phyloP scores from a whole-genome alignment of 495 filamentous ascomycete genomes.

The Rhizodiscina lignyota region DNA sequence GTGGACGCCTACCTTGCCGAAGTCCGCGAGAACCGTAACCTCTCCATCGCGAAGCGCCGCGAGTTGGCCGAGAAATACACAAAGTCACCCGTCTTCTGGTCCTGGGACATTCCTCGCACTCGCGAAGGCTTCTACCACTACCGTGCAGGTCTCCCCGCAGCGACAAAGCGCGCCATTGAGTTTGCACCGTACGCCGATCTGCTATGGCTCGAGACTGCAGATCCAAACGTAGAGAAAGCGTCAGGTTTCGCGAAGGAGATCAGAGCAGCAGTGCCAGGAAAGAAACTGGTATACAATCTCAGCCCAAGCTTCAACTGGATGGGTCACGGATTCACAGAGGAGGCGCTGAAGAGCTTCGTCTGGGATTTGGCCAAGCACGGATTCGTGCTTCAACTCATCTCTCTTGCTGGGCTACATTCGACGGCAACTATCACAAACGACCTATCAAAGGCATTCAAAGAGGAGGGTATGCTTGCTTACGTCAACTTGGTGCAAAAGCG shows the following conservation, averaged over 20 bases:
- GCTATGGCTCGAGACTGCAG: conserved; percentile 91
- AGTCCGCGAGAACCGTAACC: conserved; percentile 45
- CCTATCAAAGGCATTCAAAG: conserved; percentile 66
- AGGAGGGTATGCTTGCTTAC: conserved; percentile 89
- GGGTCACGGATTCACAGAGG: conserved; percentile 74
- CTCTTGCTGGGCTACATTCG: conserved; percentile 75
- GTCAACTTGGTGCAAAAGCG: conserved; percentile 73
- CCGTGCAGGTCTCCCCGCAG: conserved; percentile 68
- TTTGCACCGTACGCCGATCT: conserved; percentile 91
- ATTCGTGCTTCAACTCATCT: conserved; percentile 84
- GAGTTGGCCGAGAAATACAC: conserved; percentile 47
- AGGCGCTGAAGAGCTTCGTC: conserved; percentile 67
- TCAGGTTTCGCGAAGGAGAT: conserved; percentile 60
- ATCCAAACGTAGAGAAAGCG: conserved; percentile 65
- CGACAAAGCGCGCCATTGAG: conserved; percentile 79
- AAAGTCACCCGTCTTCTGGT: conserved; percentile 57
- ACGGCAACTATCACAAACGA: conserved; percentile 79
- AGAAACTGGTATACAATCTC: conserved; percentile 91
- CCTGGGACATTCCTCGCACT: conserved; percentile 84
- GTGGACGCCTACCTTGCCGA: conserved; percentile 48
- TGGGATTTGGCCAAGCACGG: conserved; percentile 92
- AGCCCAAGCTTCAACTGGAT: conserved; percentile 97
- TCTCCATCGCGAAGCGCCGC: conserved; percentile 61
- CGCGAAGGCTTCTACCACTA: conserved; percentile 96
- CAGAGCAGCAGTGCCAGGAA: conserved; percentile 44